Conservation (phyloP, 176 grass and related monocot species). For the Oryza meridionalis region DNA sequence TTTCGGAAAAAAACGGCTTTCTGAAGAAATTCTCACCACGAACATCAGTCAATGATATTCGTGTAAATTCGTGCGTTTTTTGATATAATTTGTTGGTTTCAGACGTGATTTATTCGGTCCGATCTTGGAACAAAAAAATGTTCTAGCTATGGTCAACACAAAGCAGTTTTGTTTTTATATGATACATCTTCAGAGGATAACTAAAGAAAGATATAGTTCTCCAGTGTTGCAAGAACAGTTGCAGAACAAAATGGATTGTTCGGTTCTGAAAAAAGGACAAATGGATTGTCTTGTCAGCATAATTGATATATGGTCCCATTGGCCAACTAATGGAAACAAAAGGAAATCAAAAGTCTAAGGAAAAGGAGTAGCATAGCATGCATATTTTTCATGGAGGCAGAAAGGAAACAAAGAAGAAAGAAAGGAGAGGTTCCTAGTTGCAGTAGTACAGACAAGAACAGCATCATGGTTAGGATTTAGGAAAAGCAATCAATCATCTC, state of each 20-base stretch:
- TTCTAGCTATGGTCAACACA: background rate
- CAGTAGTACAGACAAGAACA: background rate
- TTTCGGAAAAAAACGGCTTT: too few species aligned
- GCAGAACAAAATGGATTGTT: background rate
- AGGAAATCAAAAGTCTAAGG: background rate
- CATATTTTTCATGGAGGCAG: background rate
- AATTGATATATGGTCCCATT: background rate
- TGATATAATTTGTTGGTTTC: too few species aligned
- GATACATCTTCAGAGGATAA: background rate
- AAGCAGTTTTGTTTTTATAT: background rate
- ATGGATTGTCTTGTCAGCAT: background rate
- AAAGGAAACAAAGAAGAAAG: background rate
- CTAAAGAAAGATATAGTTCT: background rate
- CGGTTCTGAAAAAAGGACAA: background rate
- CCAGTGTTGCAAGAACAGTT: background rate
- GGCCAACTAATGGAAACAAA: background rate
- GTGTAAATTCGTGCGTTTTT: background rate
- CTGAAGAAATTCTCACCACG: too few species aligned
- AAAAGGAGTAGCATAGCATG: background rate
- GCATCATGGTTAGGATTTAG: slow-evolving; percentile 32
- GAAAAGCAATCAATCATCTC: slow-evolving; percentile 25
- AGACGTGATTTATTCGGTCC: background rate
- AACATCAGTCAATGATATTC: too few species aligned
- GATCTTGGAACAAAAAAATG: background rate
- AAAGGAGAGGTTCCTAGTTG: background rate